Base-by-base conservation (phyloP, 257 asterid species). In the Solanum rostratum region DNA sequence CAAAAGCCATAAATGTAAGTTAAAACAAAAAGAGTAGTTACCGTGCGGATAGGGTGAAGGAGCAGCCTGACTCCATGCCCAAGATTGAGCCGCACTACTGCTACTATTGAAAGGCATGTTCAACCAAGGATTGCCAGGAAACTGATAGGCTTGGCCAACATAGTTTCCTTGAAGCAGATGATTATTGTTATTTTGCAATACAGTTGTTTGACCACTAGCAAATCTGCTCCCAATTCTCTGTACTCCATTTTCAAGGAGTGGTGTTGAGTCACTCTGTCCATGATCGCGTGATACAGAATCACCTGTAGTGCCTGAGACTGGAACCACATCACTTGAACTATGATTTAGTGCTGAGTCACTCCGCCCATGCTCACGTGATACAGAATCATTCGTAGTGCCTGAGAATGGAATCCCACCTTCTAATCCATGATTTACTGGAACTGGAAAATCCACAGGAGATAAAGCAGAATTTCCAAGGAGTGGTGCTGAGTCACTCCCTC, bases 121-220 rank as follows among this genome's bases (percentile, higher is more conserved):
- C 88, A 94, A 66, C 97, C 97, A 92, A 83, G 94, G 93, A 86
- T 89, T 85, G 24, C 92, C 92, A 20, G 94, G 93, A 81, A 90
- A 82, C 65, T 86, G 98, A 87, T 89, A 88, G 15, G 93, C 90
- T 19, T 87, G 94, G 69, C 88, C 90, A 66, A 84, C 90, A 89
- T 89, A 92, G 85, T 84, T 93, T 85, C 96, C 97, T 85, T 86
- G 97, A 80, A 87, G 82, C 82, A 91, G 81, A 83, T 86, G 87
- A 87, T 90, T 86, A 20, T 87, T 2, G 46, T 86, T 90, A 62
- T 90, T 95, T 7, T 90, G 86, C 86, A 83, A 37, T 54, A 62
- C 86, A 84, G 95, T 83, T 52, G 91, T 94, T 33, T 84, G 87
- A 81, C 91, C 92, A 80, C 88, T 66, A 84, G 85, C 86, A 45